phyloP scores from a whole-genome alignment of 257 asterid species.

The Craterostigma plantagineum region DNA sequence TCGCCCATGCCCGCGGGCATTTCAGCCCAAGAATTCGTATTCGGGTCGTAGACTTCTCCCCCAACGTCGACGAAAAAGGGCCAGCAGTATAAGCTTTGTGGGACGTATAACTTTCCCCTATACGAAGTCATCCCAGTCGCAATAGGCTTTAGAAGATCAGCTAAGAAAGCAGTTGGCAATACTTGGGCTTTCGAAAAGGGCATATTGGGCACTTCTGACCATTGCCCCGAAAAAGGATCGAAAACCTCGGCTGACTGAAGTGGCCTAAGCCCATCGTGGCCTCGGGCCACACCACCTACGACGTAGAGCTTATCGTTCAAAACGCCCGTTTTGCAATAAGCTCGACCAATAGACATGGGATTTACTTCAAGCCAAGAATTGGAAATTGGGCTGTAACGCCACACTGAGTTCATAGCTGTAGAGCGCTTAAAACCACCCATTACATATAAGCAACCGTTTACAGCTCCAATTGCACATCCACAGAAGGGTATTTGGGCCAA shows the following conservation, averaged over 20 bases:
- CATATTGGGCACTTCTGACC: constrained; percentile 86
- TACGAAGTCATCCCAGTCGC: constrained; percentile 89
- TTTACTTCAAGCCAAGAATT: constrained; percentile 60
- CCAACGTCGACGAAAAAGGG: constrained; percentile 93
- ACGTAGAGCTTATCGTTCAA: constrained; percentile 63
- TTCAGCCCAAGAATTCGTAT: constrained; percentile 63
- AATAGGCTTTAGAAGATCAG: constrained; percentile 81
- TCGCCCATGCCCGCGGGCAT: constrained; percentile 96
- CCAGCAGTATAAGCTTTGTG: constrained; percentile 88
- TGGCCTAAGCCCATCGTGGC: constrained; percentile 57
- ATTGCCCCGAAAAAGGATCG: constrained; percentile 48
- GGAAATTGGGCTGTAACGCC: constrained; percentile 54
- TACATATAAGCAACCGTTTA: constrained; percentile 60
- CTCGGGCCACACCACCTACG: constrained; percentile 81
- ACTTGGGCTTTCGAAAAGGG: constrained; percentile 79
- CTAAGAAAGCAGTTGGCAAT: constrained; percentile 73
- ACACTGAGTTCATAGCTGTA: constrained; percentile 34
- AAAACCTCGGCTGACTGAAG: constrained; percentile 84
- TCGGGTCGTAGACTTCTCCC: constrained; percentile 89
- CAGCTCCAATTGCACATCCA: constrained; percentile 75
- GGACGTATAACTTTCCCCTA: constrained; percentile 67
- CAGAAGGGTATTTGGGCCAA: constrained; percentile 57
- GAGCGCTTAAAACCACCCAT: constrained; percentile 71
- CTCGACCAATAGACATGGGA: constrained; percentile 64
- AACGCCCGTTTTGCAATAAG: constrained; percentile 70